Conservation (phyloP, 208 protist species). For the Wallacemonas sp. region DNA sequence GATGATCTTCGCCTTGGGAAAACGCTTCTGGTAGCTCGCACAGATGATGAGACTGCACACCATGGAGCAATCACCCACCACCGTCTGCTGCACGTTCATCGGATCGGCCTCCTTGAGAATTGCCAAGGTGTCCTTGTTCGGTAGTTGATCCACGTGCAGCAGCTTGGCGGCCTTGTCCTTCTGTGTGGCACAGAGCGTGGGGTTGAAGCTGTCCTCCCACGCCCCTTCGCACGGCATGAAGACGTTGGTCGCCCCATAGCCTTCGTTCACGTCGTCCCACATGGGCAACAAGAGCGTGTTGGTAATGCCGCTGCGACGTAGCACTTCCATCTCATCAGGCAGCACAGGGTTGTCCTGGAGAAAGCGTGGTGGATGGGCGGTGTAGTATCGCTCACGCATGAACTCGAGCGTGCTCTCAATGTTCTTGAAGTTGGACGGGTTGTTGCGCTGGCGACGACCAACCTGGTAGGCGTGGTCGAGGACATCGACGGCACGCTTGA, state of each 20-base stretch:
- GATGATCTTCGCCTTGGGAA: slow-evolving; percentile 84
- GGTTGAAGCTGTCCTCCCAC: slow-evolving; percentile 46
- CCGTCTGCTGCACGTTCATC: slow-evolving; percentile 79
- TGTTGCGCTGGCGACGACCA: slow-evolving; percentile 54
- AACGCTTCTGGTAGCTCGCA: slow-evolving; percentile 82
- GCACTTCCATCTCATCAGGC: slow-evolving; percentile 73
- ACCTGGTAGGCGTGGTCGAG: slow-evolving; percentile 75
- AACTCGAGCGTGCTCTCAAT: slow-evolving; percentile 64
- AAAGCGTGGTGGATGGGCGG: slow-evolving; percentile 63
- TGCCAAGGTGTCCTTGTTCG: slow-evolving; percentile 28
- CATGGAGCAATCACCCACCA: slow-evolving; percentile 88
- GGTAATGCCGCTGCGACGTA: slow-evolving; percentile 71
- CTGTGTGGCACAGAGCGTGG: slow-evolving; percentile 7
- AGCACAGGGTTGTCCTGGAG: slow-evolving; percentile 87
- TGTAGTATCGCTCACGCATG: slow-evolving; percentile 56
- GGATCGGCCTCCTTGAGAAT: slow-evolving; percentile 75
- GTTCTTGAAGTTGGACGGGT: slow-evolving; percentile 65
- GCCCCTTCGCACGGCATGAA: slow-evolving; percentile 77
- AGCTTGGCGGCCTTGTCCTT: slow-evolving; percentile 22
- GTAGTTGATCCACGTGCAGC: slow-evolving; percentile 44
- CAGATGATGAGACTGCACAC: slow-evolving; percentile 77
- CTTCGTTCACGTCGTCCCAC: slow-evolving; percentile 86
- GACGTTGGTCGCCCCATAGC: slow-evolving; percentile 84
- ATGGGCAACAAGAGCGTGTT: slow-evolving; percentile 73
- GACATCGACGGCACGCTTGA: slow-evolving; percentile 84